Conservation (phyloP, 352 stramenopile species). For the Peronospora destructor region DNA sequence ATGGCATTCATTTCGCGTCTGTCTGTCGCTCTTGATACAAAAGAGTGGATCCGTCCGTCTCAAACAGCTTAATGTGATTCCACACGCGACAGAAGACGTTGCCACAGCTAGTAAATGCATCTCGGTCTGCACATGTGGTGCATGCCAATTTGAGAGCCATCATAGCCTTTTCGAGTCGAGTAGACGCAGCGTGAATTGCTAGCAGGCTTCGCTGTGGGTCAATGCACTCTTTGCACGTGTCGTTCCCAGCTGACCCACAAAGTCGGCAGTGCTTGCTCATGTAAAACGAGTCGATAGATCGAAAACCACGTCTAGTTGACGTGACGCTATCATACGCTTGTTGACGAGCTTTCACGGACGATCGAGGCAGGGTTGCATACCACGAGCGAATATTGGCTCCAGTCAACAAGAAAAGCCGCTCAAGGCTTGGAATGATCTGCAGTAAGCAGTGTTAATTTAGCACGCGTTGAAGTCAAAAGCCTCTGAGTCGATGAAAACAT, state of each 20-base stretch:
- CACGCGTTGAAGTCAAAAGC: not conserved
- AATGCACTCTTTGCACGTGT: constrained; percentile 45
- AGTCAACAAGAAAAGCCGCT: constrained; percentile 75
- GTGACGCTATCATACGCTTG: constrained; percentile 20
- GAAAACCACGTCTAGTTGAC: constrained; percentile 19
- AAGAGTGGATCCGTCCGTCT: constrained; percentile 32
- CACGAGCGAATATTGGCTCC: constrained; percentile 72
- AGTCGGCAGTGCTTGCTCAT: constrained; percentile 74
- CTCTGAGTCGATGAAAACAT: not conserved
- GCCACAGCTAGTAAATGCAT: constrained; percentile 35
- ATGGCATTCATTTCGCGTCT: not conserved
- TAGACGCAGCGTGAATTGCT: constrained; percentile 40
- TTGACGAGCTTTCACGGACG: constrained; percentile 47
- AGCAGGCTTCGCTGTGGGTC: constrained; percentile 65
- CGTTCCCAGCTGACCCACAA: constrained; percentile 54
- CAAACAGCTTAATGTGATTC: constrained; percentile 51
- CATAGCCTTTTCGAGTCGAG: constrained; percentile 35
- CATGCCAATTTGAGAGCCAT: constrained; percentile 38
- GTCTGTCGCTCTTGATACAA: constrained; percentile 22
- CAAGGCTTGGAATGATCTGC: constrained; percentile 78
- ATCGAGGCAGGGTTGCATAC: constrained; percentile 57
- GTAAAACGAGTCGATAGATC: constrained; percentile 81
- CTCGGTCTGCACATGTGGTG: constrained; percentile 44
- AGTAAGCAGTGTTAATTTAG: constrained; percentile 1
- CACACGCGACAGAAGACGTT: constrained; percentile 62